Evolutionary conservation across 768 basidiomycete species (phyloP), one percentile per base, ranked within the genome.

Genomic region (Stropharia rugosoannulata): DNA sequence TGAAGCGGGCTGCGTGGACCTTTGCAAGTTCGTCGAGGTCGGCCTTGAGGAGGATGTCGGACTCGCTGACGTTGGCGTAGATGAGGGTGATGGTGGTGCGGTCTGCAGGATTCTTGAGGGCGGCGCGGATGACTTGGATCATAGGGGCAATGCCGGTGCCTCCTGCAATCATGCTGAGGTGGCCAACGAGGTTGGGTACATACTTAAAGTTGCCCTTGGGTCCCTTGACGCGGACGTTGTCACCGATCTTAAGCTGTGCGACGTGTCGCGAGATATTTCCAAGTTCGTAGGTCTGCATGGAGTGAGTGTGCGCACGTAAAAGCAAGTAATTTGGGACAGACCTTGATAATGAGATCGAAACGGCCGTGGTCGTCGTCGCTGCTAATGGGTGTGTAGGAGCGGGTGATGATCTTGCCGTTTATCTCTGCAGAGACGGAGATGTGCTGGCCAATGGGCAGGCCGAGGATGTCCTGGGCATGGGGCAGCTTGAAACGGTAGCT

Each of bases 91-190:
- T 72, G 62, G 79, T 83, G 39, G 96, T 98, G 59, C 68, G 76
- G 80, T 99, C 97, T 42, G 74, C 68, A n/a, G 92, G 86, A 71
- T 95, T 93, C 72, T 90, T 88, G 68, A 98, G 82, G 11, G 87
- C 84, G n/a, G 95, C 91, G 59, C 90, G 89, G 73, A 98, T 89
- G 78, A 99, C 92, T 70, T 99, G 96, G 64, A 97, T 87, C 96
- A 98, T 98, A 66, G 97, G 97, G 0, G 97, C 96, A 71, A 99
- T 96, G 54, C 97, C 97, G 2, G 97, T 98, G 37, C 97, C 97
- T 46, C 97, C 97, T 13, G 95, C 95, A 65, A 99, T 97, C 95
- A 99, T 95, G 67, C 93, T 89, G 55, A 99, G 75, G 64, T 90
- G 86, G 61, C 78, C 76, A n/a, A 88, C 81, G 43, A 95, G 77